Percentiles rank a stretch among this genome's conserved stretches.
phyloP scores from a whole-genome alignment of 768 basidiomycete genomes.

The Xerocomellus amylosporus region DNA sequence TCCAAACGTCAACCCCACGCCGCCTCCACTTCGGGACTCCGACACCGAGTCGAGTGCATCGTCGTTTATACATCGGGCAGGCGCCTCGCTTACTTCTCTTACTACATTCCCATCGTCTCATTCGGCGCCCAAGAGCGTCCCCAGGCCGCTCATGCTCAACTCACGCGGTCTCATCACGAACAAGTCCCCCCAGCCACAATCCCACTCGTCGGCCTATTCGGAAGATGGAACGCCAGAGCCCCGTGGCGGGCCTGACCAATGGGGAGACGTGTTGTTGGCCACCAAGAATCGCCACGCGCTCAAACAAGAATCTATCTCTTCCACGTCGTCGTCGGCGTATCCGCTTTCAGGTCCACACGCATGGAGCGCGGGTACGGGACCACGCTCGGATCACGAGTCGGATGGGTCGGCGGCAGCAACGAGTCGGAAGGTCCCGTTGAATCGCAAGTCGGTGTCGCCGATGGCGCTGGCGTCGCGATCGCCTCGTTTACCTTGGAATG shows the following conservation, averaged over 20 bases:
- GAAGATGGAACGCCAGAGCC: slow-evolving; percentile 36
- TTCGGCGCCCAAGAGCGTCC: slow-evolving; percentile 48
- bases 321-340: slow-evolving; percentile 15
- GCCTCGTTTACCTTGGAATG: slow-evolving; percentile 32
- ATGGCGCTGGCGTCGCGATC: slow-evolving; percentile 58
- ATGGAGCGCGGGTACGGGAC: slow-evolving; percentile 24
- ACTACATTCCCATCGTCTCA: slow-evolving; percentile 37
- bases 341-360: slow-evolving; percentile 11
- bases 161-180: slow-evolving; percentile 45
- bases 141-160: slow-evolving; percentile 64
- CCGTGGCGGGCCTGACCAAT: slow-evolving; percentile 34
- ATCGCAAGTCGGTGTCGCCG: slow-evolving; percentile 67
- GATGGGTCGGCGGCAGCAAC: slow-evolving; percentile 36
- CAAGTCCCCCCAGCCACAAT: slow-evolving; percentile 19
- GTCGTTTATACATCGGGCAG: slow-evolving; percentile 38
- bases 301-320: slow-evolving; percentile 56
- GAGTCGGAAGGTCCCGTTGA: slow-evolving; percentile 61
- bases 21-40: slow-evolving; percentile 19
- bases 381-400: slow-evolving; percentile 54
- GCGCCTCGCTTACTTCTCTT: slow-evolving; percentile 43
- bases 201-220: slow-evolving; percentile 30
- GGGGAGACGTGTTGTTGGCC: slow-evolving; percentile 47
- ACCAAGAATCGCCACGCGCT: slow-evolving; percentile 35
- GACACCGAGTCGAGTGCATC: slow-evolving; percentile 14
- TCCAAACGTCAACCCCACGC: slow-evolving; percentile 20